Evolutionary conservation across 2,329 filamentous ascomycete species (phyloP), one percentile per base, ranked within the genome.

Genomic region (Leptographium flavum): DNA sequence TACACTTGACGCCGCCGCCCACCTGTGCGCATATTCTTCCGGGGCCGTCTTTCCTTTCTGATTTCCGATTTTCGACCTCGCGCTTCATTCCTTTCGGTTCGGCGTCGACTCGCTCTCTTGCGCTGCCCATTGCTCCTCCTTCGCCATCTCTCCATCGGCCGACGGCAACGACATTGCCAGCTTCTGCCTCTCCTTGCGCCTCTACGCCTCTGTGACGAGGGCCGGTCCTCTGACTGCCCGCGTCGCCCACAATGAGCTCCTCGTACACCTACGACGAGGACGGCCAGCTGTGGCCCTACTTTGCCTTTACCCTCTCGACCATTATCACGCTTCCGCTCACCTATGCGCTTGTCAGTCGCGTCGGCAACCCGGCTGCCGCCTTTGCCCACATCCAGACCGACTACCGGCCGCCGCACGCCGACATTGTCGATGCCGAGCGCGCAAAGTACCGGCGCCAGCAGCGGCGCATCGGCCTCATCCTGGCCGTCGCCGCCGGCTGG

Each of bases 191-290:
- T 42, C 28, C n/a, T 22, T n/a, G 17, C 39, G n/a, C 13, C 25
- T 17, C 14, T 13, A 30, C 38, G 38, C 5, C 14, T n/a, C n/a
- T n/a, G n/a, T n/a, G n/a, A n/a, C n/a, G 25, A 19, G 27, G 38
- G 17, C 27, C 14, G 25, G 25, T 40, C 11, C 39, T 21, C 39
- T 30, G 28, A 4, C 38, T n/a, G n/a, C 31, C 25, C 19, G 28
- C 10, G 27, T n/a, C 11, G 42, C 32, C 37, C 67, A 80, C 70
- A 63, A 92, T 92, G 79, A 88, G 82, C 61, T 86, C 84, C 58
- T 90, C 96, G 66, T 98, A 98, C 73, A 93, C 85, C 58, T 98
- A 98, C 70, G 92, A 98, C 75, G 85, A 94, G 61, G 79, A 92
- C 77, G 88, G 87, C 57, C 86, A 95, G 76, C 95, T 95, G 71